These are phyloP conservation scores for Rosa chinensis DNA, from an alignment of 306 rosid genomes.

Conservation along the genomic window DNA sequence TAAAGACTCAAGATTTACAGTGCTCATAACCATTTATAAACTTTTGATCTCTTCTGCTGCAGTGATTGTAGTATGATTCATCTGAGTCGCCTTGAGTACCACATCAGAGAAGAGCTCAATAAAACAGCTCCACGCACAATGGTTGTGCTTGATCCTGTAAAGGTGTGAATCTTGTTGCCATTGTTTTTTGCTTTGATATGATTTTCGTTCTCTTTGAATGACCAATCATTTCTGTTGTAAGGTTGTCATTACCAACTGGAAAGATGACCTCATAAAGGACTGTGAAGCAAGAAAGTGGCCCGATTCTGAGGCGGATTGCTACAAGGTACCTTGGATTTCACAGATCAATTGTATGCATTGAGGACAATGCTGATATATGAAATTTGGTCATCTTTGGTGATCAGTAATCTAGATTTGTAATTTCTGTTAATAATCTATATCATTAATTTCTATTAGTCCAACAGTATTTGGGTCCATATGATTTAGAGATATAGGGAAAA, in stretches of 20 bases:
- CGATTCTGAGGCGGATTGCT: constrained; percentile 73
- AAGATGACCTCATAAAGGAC: constrained; percentile 59
- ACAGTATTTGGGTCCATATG: neutral
- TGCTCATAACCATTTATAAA: constrained; percentile 7
- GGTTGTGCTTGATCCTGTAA: constrained; percentile 88
- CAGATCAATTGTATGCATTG: neutral
- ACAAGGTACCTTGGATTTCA: constrained; percentile 58
- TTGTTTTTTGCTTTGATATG: constrained; percentile 18
- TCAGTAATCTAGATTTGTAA: neutral
- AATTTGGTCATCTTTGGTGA: neutral
- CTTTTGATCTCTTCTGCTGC: constrained; percentile 24
- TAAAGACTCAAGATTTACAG: neutral
- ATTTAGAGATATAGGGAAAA: neutral
- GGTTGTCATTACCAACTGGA: constrained; percentile 90
- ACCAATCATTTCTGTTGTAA: constrained; percentile 30
- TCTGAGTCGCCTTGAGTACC: constrained; percentile 83
- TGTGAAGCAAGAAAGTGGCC: constrained; percentile 92
- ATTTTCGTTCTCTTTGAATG: neutral
- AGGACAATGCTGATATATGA: neutral
- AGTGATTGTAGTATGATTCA: constrained; percentile 91
- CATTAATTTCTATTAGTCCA: neutral
- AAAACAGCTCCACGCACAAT: constrained; percentile 71
- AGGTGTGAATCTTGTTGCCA: constrained; percentile 48
- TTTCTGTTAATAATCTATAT: neutral
- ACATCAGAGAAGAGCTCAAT: constrained; percentile 92